Conservation (phyloP, 2,329 filamentous ascomycete genomes). For the Penicillium carneum region DNA sequence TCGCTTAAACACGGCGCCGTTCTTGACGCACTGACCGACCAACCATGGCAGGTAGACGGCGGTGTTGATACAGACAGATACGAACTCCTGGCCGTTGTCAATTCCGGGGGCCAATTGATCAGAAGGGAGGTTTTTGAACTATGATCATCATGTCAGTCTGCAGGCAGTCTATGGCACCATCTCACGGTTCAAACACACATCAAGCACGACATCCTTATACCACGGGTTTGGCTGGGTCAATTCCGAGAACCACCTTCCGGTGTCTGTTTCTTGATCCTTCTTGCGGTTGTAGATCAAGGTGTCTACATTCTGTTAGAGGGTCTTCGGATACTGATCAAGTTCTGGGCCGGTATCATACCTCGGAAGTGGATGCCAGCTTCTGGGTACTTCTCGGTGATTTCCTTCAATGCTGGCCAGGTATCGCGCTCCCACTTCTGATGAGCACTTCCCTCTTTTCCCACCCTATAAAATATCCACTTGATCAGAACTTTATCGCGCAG, state of each 20-base stretch:
- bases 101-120: conserved; percentile 68
- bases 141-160: conserved; percentile 11
- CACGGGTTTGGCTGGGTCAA: conserved; percentile 73
- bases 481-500: conserved; percentile 16
- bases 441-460: conserved; percentile 49
- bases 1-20: conserved; percentile 73
- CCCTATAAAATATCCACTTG: conserved; percentile 35
- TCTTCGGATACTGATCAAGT: not conserved
- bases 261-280: conserved; percentile 66
- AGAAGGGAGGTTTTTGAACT: conserved; percentile 68
- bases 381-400: conserved; percentile 69
- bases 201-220: conserved; percentile 74
- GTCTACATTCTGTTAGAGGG: conserved; percentile 44
- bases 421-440: conserved; percentile 64
- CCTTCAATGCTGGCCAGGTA: conserved; percentile 70
- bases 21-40: conserved; percentile 76
- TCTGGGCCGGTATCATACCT: conserved; percentile 51
- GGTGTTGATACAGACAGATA: conserved; percentile 89
- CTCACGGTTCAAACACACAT: conserved; percentile 56
- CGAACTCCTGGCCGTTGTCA: conserved; percentile 77
- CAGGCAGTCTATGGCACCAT: not conserved
- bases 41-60: conserved; percentile 88
- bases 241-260: conserved; percentile 69
- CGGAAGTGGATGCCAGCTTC: conserved; percentile 84
- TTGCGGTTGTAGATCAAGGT: conserved; percentile 65